These are phyloP conservation scores for Phyllosticta citriasiana DNA, from an alignment of 2,329 filamentous ascomycete genomes.

Conservation along the genomic window DNA sequence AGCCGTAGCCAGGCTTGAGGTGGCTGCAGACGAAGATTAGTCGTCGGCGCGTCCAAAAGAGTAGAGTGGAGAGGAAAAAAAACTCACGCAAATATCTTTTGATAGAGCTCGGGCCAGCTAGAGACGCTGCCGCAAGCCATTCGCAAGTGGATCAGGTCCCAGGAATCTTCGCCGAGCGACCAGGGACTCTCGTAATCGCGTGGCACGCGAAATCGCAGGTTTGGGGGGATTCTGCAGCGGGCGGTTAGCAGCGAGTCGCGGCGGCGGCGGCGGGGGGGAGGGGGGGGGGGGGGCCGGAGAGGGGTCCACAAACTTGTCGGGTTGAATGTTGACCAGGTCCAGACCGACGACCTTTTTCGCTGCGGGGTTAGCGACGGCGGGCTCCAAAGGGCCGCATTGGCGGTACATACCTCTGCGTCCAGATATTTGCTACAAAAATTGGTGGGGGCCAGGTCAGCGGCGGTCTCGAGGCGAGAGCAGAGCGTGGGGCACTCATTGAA, in stretches of 20 bases:
- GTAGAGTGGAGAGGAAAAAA: not conserved
- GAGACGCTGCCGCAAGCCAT: conserved; percentile 69
- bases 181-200: conserved; percentile 73
- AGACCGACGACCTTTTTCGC: conserved; percentile 43
- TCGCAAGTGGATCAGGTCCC: conserved; percentile 76
- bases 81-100: conserved; percentile 51
- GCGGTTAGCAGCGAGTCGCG: conserved; percentile 14
- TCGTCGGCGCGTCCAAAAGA: not conserved
- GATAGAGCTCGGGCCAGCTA: conserved; percentile 67
- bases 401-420: conserved; percentile 38
- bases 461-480: conserved; percentile 1
- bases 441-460: conserved; percentile 20
- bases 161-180: conserved; percentile 56
- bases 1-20: conserved; percentile 63
- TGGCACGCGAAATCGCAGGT: conserved; percentile 55
- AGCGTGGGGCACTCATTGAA: not conserved
- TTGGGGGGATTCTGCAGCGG: conserved; percentile 54
- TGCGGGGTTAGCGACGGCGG: conserved; percentile 4
- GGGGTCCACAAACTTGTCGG: conserved; percentile 36
- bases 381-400: not conserved
- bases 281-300: not conserved
- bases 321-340: conserved; percentile 54
- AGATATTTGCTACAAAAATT: conserved; percentile 40
- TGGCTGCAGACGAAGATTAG: conserved; percentile 44
- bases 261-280: not conserved